A percentile compares a stretch with the other conserved stretches of the same genome.
These are phyloP conservation scores for Barnettozyma pratensis DNA, from an alignment of 805 yeast species.

Conservation along the genomic window DNA sequence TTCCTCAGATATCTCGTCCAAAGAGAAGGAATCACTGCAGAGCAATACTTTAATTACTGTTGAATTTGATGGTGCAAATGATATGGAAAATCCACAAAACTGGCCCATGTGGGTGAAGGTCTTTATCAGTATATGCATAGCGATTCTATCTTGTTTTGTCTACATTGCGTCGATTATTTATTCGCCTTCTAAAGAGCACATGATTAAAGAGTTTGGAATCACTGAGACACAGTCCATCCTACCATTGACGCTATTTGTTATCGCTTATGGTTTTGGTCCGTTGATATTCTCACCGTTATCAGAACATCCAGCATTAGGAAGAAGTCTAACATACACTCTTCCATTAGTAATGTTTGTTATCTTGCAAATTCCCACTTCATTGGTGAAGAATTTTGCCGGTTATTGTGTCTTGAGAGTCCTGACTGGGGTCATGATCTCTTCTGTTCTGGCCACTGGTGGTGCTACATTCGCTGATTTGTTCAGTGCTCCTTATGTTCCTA, in stretches of 20 bases:
- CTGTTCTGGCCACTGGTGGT: conserved; percentile 54
- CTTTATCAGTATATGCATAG: conserved; percentile 34
- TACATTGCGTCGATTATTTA: conserved; percentile 55
- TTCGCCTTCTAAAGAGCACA: conserved; percentile 44
- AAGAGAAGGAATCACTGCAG: not conserved
- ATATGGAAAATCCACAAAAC: conserved; percentile 51
- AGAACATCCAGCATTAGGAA: conserved; percentile 49
- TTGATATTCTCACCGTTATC: conserved; percentile 54
- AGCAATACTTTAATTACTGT: not conserved
- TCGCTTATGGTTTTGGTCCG: conserved; percentile 62
- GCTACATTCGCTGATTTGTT: conserved; percentile 51
- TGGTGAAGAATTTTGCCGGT: conserved; percentile 44
- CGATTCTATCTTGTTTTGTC: conserved; percentile 44
- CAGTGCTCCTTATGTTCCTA: conserved; percentile 36
- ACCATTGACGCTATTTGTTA: conserved; percentile 48
- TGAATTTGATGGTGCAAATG: conserved; percentile 24
- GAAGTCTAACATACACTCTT: conserved; percentile 43
- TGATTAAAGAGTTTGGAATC: conserved; percentile 42
- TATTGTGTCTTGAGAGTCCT: conserved; percentile 46
- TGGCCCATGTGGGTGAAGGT: conserved; percentile 44
- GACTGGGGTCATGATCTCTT: conserved; percentile 51
- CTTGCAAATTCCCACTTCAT: conserved; percentile 54
- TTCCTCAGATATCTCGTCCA: not conserved
- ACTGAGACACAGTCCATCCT: conserved; percentile 41
- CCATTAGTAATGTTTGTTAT: conserved; percentile 43